These are phyloP conservation scores for Solanum hybrid DNA, from an alignment of 305 asterid species.

Conservation along the genomic window DNA sequence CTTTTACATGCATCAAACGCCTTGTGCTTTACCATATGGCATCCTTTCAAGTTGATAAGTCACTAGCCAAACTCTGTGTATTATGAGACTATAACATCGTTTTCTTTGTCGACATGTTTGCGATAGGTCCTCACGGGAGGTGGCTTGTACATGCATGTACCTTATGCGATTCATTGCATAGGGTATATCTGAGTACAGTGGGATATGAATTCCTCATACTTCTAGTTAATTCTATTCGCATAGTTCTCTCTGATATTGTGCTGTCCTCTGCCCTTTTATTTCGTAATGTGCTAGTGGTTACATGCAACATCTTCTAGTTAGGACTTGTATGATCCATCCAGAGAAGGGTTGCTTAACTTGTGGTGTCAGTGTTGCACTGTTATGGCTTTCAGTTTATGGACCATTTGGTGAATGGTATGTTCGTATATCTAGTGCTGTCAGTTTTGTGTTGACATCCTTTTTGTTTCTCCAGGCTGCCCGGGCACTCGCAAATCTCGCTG, in stretches of 20 bases:
- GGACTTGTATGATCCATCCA: background rate
- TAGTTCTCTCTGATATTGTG: background rate
- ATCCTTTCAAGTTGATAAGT: background rate
- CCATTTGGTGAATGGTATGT: background rate
- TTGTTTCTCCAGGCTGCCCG: conserved; percentile 68
- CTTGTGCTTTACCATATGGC: background rate
- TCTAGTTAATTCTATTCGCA: background rate
- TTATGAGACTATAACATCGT: background rate
- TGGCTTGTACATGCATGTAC: background rate
- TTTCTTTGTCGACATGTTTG: background rate
- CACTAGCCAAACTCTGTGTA: background rate
- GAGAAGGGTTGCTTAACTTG: background rate
- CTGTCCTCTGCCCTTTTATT: background rate
- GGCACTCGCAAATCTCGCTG: conserved; percentile 90
- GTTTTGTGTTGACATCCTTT: conserved; percentile 1
- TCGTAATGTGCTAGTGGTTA: background rate
- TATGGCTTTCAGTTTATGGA: conserved; percentile 1
- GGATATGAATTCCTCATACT: background rate
- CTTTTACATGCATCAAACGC: background rate
- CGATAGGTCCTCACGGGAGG: background rate
- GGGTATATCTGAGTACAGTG: background rate
- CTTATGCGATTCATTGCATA: background rate
- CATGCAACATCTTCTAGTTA: background rate
- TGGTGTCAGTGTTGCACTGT: conserved; percentile 1
- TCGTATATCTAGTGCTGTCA: background rate